phyloP scores from a whole-genome alignment of 306 rosid species.

The Cicer chorassanicum region DNA sequence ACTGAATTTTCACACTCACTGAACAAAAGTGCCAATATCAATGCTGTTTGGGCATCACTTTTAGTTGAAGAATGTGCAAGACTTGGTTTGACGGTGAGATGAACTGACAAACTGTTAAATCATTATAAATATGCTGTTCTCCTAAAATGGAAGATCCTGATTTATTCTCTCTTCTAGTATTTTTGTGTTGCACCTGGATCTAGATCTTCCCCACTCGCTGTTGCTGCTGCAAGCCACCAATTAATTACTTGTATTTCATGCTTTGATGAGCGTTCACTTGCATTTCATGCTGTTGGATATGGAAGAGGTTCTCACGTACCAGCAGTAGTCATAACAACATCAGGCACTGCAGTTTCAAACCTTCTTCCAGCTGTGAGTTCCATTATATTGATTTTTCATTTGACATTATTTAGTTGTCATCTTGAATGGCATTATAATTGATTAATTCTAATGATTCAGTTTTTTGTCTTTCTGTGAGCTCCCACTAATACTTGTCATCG shows the following conservation, averaged over 20 bases:
- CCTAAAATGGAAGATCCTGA: conserved; percentile 47
- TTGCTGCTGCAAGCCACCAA: conserved; percentile 92
- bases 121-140: conserved; percentile 31
- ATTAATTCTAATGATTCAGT: conserved; percentile 9
- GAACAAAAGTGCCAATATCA: conserved; percentile 75
- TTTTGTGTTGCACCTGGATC: conserved; percentile 98
- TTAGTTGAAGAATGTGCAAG: conserved; percentile 93
- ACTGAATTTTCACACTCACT: conserved; percentile 49
- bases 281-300: conserved; percentile 97
- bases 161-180: conserved; percentile 69
- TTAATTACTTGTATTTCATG: conserved; percentile 76
- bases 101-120: conserved; percentile 19
- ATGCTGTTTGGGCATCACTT: conserved; percentile 90
- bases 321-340: conserved; percentile 90
- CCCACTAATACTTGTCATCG: neutral
- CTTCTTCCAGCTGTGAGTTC: conserved; percentile 96
- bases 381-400: conserved; percentile 7
- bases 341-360: conserved; percentile 98
- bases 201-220: conserved; percentile 96
- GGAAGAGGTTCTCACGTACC: conserved; percentile 91
- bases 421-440: conserved; percentile 19
- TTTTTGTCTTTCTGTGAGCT: conserved; percentile 28
- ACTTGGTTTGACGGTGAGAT: conserved; percentile 91
- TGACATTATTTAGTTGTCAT: neutral
- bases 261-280: conserved; percentile 94